Percentiles rank a stretch among this genome's conserved stretches.
Evolutionary conservation across 1,284 basidiomycete species (phyloP).

Genomic region (Termitomyces sp.): DNA sequence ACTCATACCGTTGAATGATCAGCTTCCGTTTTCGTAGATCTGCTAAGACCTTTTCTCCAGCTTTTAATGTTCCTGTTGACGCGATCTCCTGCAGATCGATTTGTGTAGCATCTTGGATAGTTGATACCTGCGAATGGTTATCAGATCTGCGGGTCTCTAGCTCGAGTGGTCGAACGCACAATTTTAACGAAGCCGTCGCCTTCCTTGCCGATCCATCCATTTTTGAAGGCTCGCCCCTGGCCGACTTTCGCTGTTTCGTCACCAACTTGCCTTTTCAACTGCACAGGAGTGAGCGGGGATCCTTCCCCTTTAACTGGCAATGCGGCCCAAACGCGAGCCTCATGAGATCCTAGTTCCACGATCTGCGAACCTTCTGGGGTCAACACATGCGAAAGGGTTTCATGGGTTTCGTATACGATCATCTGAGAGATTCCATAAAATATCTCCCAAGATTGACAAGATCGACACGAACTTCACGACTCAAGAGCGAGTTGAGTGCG

Average conservation of each 20-base stretch:
- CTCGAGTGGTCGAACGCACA: slow-evolving; percentile 39
- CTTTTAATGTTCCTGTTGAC: slow-evolving; percentile 61
- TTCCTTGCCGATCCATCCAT: slow-evolving; percentile 94
- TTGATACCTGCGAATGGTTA: slow-evolving; percentile 39
- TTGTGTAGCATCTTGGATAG: slow-evolving; percentile 71
- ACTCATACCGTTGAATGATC: slow-evolving; percentile 57
- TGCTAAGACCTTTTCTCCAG: slow-evolving; percentile 76
- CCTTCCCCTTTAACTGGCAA: slow-evolving; percentile 70
- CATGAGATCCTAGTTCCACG: slow-evolving; percentile 82
- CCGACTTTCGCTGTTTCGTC: slow-evolving; percentile 86
- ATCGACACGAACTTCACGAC: slow-evolving; percentile 67
- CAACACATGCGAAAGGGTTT: slow-evolving; percentile 66
- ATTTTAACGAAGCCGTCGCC: slow-evolving; percentile 83
- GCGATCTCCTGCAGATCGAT: slow-evolving; percentile 74
- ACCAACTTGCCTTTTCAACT: slow-evolving; percentile 74
- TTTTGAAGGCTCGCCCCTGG: slow-evolving; percentile 95
- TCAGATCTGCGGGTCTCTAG: slow-evolving; percentile 7
- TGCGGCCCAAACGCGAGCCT: slow-evolving; percentile 88
- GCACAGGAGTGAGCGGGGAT: slow-evolving; percentile 55
- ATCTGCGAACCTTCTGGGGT: slow-evolving; percentile 83
- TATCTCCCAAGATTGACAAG: slow-evolving; percentile 5
- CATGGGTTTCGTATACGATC: slow-evolving; percentile 79
- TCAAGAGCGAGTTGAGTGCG: slow-evolving; percentile 82
- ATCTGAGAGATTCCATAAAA: slow-evolving; percentile 52
- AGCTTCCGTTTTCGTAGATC: slow-evolving; percentile 94